Base-by-base conservation (phyloP, 768 basidiomycete species). In the Kwoniella shandongensis region DNA sequence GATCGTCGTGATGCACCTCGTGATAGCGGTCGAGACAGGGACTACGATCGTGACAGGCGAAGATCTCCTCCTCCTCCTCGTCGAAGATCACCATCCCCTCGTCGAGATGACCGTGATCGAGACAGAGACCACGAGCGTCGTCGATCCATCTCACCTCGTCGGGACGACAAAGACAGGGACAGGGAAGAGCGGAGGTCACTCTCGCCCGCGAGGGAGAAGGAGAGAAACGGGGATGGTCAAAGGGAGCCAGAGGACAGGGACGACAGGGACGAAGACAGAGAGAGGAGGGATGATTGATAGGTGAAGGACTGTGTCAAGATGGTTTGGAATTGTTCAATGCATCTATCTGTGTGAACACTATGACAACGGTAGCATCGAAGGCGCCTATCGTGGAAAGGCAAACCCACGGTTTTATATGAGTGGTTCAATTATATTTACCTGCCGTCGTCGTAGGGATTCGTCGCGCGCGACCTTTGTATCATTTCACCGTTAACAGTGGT, bases 61-160 rank as follows among this genome's bases (percentile, higher is more conserved):
- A 44, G 52, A 54, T 60, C 65, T 23, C 65, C 65, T 17, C 59
- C 61, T 20, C 61, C 59, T 1, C 57, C 59, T 30, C 55, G 52
- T 7, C 45, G 63, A 54, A 46, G 54, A 48, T 23, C 30, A 13
- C 23, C 36, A 7, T 39, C 39, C 15, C 44, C 58, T 4, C 51
- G 56, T 42, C 51, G 38, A 17, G 47, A 57, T 35, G 55, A 57
- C 23, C 41, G 49, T 38, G 53, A 57, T 27, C 51, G 54, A 22
- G 82, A 81, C 54, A 59, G 77, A 26, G 79, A 79, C 58, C 62
- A 77, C 22, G 79, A 79, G 36, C 73, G 72, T n/a, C 58, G 69
- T 30, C 51, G 63, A 23, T 69, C 68, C n/a, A 38, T 58, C n/a
- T 70, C 70, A n/a, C 67, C 69, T 1, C 54, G 67, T 18, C 56